These are phyloP conservation scores for Russula abietina DNA, from an alignment of 768 basidiomycete genomes.

Conservation along the genomic window DNA sequence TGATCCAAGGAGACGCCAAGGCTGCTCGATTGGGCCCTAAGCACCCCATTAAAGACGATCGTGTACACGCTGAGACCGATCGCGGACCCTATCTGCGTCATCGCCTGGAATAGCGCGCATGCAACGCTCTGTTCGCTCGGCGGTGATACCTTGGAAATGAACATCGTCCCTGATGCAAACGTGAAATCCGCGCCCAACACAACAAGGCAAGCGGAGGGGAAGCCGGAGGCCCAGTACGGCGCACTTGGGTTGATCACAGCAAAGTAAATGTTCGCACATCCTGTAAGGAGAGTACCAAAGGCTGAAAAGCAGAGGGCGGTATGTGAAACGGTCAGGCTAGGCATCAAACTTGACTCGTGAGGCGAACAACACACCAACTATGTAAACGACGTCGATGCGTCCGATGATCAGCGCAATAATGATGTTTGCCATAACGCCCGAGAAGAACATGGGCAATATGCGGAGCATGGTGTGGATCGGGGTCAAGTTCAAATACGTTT, in stretches of 20 bases:
- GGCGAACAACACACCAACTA: conserved; percentile 43
- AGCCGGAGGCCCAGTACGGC: conserved; percentile 71
- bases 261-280: conserved; percentile 54
- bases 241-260: conserved; percentile 53
- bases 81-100: conserved; percentile 69
- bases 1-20: conserved; percentile 33
- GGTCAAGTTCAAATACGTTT: conserved; percentile 49
- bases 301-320: conserved; percentile 28
- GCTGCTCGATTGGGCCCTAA: conserved; percentile 31
- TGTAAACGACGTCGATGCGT: conserved; percentile 47
- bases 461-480: conserved; percentile 61
- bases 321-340: background rate
- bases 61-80: conserved; percentile 68
- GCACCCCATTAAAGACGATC: conserved; percentile 59
- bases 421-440: conserved; percentile 58
- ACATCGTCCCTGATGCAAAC: conserved; percentile 66
- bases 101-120: conserved; percentile 72
- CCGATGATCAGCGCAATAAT: conserved; percentile 56
- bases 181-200: conserved; percentile 79
- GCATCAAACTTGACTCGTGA: background rate
- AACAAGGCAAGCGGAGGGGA: conserved; percentile 56
- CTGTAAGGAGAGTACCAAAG: conserved; percentile 53
- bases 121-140: conserved; percentile 71
- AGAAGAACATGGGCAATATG: conserved; percentile 64
- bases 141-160: conserved; percentile 59